Base-by-base conservation (phyloP, 768 basidiomycete genomes). In the Russula brevipes region DNA sequence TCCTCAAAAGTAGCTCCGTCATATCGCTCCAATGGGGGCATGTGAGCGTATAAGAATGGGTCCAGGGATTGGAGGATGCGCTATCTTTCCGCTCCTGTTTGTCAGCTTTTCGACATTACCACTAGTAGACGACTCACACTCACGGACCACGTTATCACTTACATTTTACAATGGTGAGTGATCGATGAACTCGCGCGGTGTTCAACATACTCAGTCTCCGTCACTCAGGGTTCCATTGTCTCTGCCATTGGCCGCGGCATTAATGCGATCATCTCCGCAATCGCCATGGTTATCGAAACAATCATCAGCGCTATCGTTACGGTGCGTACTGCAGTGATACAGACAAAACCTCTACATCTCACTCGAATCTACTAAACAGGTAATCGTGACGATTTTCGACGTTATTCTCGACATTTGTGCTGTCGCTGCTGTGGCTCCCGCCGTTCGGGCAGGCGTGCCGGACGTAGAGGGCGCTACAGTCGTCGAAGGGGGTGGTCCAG, bases 371-470 rank as follows among this genome's bases (percentile, higher is more conserved):
- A 12, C 24, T 54, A 24, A 12, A 9, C 65, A 88, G 87, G 75
- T 88, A 45, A 77, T 87, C 51, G 82, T 86, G 10, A 82, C 85
- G 0, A 87, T 87, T 61, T 82, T 86, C 68, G 78, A 87, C 68
- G 70, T 85, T 44, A 84, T 88, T 60, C 63, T 74, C 54, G 87
- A 79, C 59, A 76, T 79, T 60, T 79, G 12, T 79, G 77, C 70
- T 78, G 78, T 69, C 72, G 72, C 61, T 78, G 75, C 69, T 75
- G 59, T 64, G 47, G 70, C 19, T 42, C 36, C n/a, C 57, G 73
- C 33, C 69, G 68, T 31, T 0, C 61, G 3, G 33, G 49, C 7
- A 61, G 39, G 62, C 57, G 63, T 19, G 56, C 60, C 9, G 47
- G 60, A 33, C 14, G 60, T 47, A 61, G 60, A 50, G 30, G 57